phyloP scores from a whole-genome alignment of 1,284 basidiomycete species.

The Sporisorium sorghi region DNA sequence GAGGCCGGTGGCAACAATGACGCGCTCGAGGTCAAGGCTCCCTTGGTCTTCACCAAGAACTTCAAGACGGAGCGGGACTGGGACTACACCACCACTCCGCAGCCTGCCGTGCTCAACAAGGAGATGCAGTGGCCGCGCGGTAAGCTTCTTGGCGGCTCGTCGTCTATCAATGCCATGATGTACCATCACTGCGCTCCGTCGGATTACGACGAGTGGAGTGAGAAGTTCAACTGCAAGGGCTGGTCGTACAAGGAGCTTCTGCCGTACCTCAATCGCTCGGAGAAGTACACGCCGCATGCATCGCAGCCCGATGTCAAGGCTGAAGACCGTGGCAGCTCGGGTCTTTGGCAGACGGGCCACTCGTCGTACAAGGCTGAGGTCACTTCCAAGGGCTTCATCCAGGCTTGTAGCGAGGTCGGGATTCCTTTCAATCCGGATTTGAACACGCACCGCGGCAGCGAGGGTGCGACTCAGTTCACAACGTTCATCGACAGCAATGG shows the following conservation, averaged over 20 bases:
- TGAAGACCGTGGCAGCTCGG: constrained; percentile 47
- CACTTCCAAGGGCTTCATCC: constrained; percentile 53
- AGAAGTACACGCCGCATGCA: constrained; percentile 52
- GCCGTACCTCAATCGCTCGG: constrained; percentile 43
- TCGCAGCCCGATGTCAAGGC: constrained; percentile 48
- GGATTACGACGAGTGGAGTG: constrained; percentile 58
- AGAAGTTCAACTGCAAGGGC: constrained; percentile 52
- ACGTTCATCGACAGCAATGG: constrained; percentile 58
- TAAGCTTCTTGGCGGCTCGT: constrained; percentile 69
- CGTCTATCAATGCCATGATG: constrained; percentile 71
- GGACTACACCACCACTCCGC: constrained; percentile 57
- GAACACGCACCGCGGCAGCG: constrained; percentile 50
- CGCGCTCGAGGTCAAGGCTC: constrained; percentile 53
- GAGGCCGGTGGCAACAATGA: constrained; percentile 57
- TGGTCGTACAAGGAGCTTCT: constrained; percentile 53
- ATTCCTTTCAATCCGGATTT: constrained; percentile 54
- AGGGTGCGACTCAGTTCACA: constrained; percentile 54
- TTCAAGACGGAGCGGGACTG: constrained; percentile 57
- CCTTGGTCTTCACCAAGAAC: constrained; percentile 53
- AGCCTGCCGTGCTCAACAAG: constrained; percentile 34
- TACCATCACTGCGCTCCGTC: constrained; percentile 51
- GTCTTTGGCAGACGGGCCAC: constrained; percentile 58
- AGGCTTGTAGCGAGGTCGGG: constrained; percentile 48
- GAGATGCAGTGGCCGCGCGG: constrained; percentile 57
- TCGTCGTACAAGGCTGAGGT: constrained; percentile 46